These are phyloP conservation scores for Phytophthora chlamydospora DNA, from an alignment of 352 stramenopile species.

Conservation along the genomic window DNA sequence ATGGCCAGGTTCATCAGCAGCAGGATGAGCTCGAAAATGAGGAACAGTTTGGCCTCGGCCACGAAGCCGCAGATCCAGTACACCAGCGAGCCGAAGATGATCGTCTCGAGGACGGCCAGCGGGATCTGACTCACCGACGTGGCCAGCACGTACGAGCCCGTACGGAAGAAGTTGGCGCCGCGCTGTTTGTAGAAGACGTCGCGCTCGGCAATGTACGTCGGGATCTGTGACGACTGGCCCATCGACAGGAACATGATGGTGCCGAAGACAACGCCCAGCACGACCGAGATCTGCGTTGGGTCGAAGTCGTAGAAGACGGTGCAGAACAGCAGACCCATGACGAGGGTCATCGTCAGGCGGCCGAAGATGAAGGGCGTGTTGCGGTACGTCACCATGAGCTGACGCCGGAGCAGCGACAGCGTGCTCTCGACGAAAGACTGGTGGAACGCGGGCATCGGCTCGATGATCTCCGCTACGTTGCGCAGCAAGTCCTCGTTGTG, in stretches of 20 bases:
- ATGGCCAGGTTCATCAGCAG: conserved; percentile 54
- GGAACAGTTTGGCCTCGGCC: conserved; percentile 28
- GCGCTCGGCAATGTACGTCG: no score
- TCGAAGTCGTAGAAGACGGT: conserved; percentile 54
- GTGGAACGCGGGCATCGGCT: no score
- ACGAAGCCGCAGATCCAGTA: conserved; percentile 87
- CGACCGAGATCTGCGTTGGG: conserved; percentile 37
- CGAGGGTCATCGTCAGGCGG: conserved; percentile 41
- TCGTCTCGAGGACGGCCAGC: conserved; percentile 60
- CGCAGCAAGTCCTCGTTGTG: no score
- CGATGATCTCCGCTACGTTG: no score
- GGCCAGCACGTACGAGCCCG: no score
- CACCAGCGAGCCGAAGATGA: conserved; percentile 80
- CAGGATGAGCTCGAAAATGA: conserved; percentile 50
- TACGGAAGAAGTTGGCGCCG: no score
- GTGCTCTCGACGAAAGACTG: conserved; percentile 43
- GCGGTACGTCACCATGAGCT: conserved; percentile 66
- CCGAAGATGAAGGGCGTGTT: conserved; percentile 49
- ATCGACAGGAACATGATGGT: conserved; percentile 79
- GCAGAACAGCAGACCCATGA: conserved; percentile 53
- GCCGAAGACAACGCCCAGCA: conserved; percentile 78
- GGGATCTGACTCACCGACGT: no score
- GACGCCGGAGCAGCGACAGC: conserved; percentile 40
- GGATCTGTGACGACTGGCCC: conserved; percentile 68
- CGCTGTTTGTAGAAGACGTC: conserved; percentile 84